Conservation (phyloP, 331 rosid genomes). For the Rosa hybrid region DNA sequence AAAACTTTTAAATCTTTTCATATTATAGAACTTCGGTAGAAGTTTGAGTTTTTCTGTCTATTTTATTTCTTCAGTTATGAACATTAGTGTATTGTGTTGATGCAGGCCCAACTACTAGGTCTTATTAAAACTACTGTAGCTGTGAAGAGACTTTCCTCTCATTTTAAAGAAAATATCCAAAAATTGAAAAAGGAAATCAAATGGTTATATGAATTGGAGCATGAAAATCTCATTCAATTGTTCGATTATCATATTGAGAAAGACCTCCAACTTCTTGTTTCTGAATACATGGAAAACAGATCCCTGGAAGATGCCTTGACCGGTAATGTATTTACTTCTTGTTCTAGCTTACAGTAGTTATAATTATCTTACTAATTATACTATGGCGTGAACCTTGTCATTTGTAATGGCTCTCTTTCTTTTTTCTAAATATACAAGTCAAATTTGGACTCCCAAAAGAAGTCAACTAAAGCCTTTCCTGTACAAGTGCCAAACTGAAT, state of each 20-base stretch:
- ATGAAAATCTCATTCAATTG: constrained; percentile 4
- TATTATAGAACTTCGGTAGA: neutral
- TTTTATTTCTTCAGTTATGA: neutral
- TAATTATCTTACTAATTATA: neutral
- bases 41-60: no score
- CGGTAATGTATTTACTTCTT: constrained; percentile 4
- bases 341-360: neutral
- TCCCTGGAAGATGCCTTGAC: constrained; percentile 23
- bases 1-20: neutral
- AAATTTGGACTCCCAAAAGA: neutral
- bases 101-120: constrained; percentile 21
- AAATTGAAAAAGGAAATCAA: neutral
- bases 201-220: neutral
- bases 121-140: neutral
- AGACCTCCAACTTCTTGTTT: constrained; percentile 1
- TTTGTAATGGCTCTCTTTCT: neutral
- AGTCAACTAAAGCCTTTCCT: neutral
- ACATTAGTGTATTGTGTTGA: neutral
- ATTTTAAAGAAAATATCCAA: neutral
- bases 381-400: neutral
- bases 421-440: neutral
- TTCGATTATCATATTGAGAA: neutral
- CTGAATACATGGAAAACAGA: constrained; percentile 15
- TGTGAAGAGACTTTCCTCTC: constrained; percentile 12
- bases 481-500: no score